Base-by-base conservation (phyloP, 2,329 filamentous ascomycete species). In the Xylariaceae sp. region DNA sequence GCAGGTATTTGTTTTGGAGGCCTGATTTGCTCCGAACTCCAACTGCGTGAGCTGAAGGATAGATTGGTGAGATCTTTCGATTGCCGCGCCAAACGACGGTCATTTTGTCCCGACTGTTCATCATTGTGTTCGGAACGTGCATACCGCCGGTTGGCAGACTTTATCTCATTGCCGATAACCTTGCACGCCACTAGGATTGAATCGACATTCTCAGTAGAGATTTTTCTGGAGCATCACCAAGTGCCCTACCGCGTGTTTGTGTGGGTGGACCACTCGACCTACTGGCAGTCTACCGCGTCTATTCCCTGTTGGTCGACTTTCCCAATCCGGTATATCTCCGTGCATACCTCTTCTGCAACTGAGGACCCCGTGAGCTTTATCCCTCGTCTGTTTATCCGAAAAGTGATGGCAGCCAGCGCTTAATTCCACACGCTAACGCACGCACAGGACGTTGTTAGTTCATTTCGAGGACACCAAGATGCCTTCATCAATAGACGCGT, bases 341-440 rank as follows among this genome's bases (percentile, higher is more conserved):
- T 17, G 36, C 39, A 41, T 34, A 36, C 9, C 38, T 34, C 43
- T 37, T n/a, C n/a, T 46, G 17, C 23, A 37, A 26, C 33, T 38
- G 28, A 29, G 18, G 38, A 38, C 32, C 48, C 43, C 43, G 44
- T 53, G 50, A 41, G 38, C 43, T 34, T 30, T 43, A 28, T 38
- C 33, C 36, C 47, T 41, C 21, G 21, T 24, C 21, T 7, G 11
- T 6, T 7, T 24, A 6, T 24, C 44, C 45, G 38, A 17, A 42
- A 36, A 49, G 47, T 36, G 44, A n/a, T 53, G 37, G 43, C 47
- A 45, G 39, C 31, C 46, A 46, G 53, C 53, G 53, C 51, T 47
- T 58, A 55, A 40, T 37, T 38, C 36, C 43, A 38, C 47, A 17
- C 45, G 46, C 53, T 55, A 50, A 56, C 46, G 40, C 38, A 33